These are phyloP conservation scores for Amanita thiersii DNA, from an alignment of 768 basidiomycete genomes.

Conservation along the genomic window DNA sequence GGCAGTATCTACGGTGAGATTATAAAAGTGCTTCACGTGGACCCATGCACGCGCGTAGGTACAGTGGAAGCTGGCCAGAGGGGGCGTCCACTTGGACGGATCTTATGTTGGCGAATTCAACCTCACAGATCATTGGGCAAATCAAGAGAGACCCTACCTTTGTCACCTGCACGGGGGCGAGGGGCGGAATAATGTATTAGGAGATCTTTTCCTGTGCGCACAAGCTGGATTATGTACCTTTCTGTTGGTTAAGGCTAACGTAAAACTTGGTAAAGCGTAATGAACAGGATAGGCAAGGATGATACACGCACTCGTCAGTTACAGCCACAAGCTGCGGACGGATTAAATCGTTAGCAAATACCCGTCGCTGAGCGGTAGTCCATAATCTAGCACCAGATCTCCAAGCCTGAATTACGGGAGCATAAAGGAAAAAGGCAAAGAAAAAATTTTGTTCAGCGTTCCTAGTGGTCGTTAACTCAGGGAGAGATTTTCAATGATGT, in stretches of 20 bases:
- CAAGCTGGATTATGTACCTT: too few relatives aligned
- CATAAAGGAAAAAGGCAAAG: background rate
- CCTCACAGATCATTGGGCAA: background rate
- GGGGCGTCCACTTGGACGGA: slow-evolving; percentile 43
- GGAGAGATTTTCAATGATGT: too few relatives aligned
- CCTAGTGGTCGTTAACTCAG: too few relatives aligned
- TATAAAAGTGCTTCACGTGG: slow-evolving; percentile 41
- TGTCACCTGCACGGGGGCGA: slow-evolving; percentile 28
- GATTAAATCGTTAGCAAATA: slow-evolving; percentile 47
- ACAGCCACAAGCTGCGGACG: slow-evolving; percentile 48
- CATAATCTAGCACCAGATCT: slow-evolving; percentile 44
- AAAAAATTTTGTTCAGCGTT: background rate
- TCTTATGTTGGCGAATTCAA: slow-evolving; percentile 22
- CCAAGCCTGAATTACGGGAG: slow-evolving; percentile 48
- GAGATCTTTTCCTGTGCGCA: too few relatives aligned
- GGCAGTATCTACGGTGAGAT: slow-evolving; percentile 37
- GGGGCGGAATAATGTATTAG: too few relatives aligned
- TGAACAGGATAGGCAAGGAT: background rate
- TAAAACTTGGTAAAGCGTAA: background rate
- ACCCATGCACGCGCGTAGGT: slow-evolving; percentile 49
- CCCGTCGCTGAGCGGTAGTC: slow-evolving; percentile 40
- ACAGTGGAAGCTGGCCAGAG: slow-evolving; percentile 38
- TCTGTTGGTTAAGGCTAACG: background rate
- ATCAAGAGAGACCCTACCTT: slow-evolving; percentile 13
- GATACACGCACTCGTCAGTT: slow-evolving; percentile 28